A percentile compares a stretch with the other conserved stretches of the same genome.
phyloP scores from a whole-genome alignment of 345 rosid genomes.

The Pugionium cornutum region DNA sequence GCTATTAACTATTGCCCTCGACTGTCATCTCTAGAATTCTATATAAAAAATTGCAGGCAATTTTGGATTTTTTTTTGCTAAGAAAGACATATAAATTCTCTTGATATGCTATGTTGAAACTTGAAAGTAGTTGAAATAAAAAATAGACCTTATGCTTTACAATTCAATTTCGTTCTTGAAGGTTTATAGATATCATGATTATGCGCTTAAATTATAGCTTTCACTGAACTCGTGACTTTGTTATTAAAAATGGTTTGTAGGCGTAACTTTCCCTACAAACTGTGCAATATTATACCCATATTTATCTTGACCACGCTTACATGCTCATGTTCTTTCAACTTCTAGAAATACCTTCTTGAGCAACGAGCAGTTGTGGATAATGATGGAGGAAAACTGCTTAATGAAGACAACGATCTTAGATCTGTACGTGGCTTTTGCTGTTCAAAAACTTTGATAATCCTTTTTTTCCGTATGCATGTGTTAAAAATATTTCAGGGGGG shows the following conservation, averaged over 20 bases:
- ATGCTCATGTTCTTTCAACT: slow-evolving; percentile 30
- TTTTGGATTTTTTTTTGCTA: neutral
- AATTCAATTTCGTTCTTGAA: slow-evolving; percentile 12
- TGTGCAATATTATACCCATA: slow-evolving; percentile 4
- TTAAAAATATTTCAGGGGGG: slow-evolving; percentile 17
- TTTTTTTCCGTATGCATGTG: slow-evolving; percentile 1
- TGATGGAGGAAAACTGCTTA: slow-evolving; percentile 85
- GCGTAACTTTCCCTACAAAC: slow-evolving; percentile 15
- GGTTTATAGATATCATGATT: slow-evolving; percentile 10
- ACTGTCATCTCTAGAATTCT: slow-evolving; percentile 15
- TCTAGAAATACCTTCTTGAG: slow-evolving; percentile 88
- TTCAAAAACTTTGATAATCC: slow-evolving; percentile 3
- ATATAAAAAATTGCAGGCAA: slow-evolving; percentile 7
- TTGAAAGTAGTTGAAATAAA: neutral
- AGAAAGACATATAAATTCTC: neutral
- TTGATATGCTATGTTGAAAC: neutral
- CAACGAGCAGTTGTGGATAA: slow-evolving; percentile 77
- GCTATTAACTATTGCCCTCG: slow-evolving; percentile 21
- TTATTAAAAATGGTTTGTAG: neutral
- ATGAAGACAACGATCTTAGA: slow-evolving; percentile 93
- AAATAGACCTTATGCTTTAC: slow-evolving; percentile 16
- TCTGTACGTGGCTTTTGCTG: slow-evolving; percentile 61
- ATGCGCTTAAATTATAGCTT: neutral
- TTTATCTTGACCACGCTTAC: slow-evolving; percentile 2
- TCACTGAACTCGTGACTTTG: neutral